phyloP scores from a whole-genome alignment of 805 yeast species.

The Ogataea haglerorum region DNA sequence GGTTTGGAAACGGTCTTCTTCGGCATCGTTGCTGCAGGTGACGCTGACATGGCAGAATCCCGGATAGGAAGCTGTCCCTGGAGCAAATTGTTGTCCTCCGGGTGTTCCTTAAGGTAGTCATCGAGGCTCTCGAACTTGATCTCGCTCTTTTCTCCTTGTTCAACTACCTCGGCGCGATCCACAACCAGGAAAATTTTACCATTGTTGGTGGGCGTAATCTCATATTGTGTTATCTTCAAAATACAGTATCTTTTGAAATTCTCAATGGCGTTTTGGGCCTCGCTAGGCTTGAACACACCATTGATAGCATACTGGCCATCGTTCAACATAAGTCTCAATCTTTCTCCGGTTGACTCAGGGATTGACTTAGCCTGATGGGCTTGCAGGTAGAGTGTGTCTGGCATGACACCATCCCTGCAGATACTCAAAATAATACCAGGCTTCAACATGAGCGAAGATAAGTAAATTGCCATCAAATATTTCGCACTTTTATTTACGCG shows the following conservation, averaged over 20 bases:
- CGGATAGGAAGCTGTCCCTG: slow-evolving; percentile 12
- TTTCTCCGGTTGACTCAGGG: slow-evolving; percentile 39
- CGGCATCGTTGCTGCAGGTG: slow-evolving; percentile 15
- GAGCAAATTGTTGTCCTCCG: slow-evolving; percentile 43
- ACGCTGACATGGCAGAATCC: slow-evolving; percentile 17
- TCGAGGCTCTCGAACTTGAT: slow-evolving; percentile 37
- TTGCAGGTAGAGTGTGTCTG: slow-evolving; percentile 25
- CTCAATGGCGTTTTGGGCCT: slow-evolving; percentile 27
- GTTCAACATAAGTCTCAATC: slow-evolving; percentile 45
- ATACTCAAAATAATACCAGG: slow-evolving; percentile 25
- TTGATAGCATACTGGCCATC: slow-evolving; percentile 52
- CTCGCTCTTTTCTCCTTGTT: slow-evolving; percentile 33
- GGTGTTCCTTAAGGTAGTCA: slow-evolving; percentile 55
- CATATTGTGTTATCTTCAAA: slow-evolving; percentile 23
- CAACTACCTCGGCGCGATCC: slow-evolving; percentile 31
- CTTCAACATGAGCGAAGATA: slow-evolving; percentile 11
- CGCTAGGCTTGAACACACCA: slow-evolving; percentile 50
- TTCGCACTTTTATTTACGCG: slow-evolving; percentile 7
- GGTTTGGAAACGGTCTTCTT: slow-evolving; percentile 18
- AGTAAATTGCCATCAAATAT: slow-evolving; percentile 12
- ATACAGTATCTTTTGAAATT: slow-evolving; percentile 26
- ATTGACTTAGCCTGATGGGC: slow-evolving; percentile 32
- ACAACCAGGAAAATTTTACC: slow-evolving; percentile 30
- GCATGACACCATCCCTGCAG: slow-evolving; percentile 21
- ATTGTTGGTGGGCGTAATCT: slow-evolving; percentile 23